phyloP scores from a whole-genome alignment of 2,329 filamentous ascomycete species.

The Neonectria sp. region DNA sequence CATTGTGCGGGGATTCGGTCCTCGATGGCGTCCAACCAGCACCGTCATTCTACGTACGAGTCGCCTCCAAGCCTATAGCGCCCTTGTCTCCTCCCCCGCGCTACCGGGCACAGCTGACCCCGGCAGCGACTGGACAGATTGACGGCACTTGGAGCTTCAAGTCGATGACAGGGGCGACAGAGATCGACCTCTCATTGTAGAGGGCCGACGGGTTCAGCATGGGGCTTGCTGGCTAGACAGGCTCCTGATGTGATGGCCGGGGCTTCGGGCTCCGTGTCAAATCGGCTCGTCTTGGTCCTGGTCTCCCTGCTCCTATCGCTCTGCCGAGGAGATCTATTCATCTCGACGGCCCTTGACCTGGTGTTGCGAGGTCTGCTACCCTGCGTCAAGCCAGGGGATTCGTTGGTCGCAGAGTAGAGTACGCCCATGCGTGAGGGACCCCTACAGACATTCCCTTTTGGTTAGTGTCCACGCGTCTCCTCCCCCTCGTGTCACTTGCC shows the following conservation, averaged over 20 bases:
- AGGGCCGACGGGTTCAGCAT: background rate
- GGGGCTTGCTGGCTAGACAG: background rate
- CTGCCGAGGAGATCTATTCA: conserved; percentile 14
- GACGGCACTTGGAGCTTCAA: conserved; percentile 17
- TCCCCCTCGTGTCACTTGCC: conserved; percentile 14
- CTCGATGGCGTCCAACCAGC: conserved; percentile 22
- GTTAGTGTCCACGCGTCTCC: conserved; percentile 24
- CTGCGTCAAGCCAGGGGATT: background rate
- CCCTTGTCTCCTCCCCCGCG: background rate
- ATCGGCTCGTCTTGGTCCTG: background rate
- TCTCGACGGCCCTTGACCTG: background rate
- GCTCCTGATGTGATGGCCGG: background rate
- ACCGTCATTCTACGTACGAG: background rate
- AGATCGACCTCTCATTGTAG: conserved; percentile 1
- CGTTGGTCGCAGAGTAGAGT: too few species aligned
- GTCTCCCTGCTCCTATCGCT: conserved; percentile 3
- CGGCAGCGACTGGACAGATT: background rate
- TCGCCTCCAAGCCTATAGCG: background rate
- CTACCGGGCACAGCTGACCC: background rate
- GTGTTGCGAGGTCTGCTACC: background rate
- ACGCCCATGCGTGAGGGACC: background rate
- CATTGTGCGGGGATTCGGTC: conserved; percentile 22
- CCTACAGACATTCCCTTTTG: background rate
- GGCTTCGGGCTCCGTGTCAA: background rate
- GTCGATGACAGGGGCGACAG: background rate